Percentiles rank a stretch among this genome's conserved stretches.
phyloP scores from a whole-genome alignment of 257 asterid genomes.

The Anisodus tanguticus region DNA sequence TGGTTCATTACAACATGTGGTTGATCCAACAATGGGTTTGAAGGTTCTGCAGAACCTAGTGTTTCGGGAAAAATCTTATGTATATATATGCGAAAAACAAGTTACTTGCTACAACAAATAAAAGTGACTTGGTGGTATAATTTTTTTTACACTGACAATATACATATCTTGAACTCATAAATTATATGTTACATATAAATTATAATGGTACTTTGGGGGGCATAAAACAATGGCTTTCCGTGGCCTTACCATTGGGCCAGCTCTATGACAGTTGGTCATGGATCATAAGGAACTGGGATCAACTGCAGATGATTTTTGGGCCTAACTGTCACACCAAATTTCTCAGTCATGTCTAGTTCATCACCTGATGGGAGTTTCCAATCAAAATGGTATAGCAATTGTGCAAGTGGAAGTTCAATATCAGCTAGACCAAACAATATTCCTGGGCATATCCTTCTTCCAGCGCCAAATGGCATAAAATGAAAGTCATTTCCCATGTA shows the following conservation, averaged over 20 bases:
- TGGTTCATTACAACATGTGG: background rate
- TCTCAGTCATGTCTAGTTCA: conserved; percentile 30
- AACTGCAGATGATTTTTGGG: conserved; percentile 26
- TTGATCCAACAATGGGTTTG: background rate
- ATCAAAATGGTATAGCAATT: conserved; percentile 28
- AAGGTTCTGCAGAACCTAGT: background rate
- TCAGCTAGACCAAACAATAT: conserved; percentile 16
- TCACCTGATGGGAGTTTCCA: conserved; percentile 26
- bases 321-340: conserved; percentile 7
- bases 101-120: too few relatives aligned
- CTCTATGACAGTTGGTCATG: background rate
- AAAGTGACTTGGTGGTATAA: too few relatives aligned
- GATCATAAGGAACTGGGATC: conserved; percentile 24
- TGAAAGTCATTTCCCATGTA: conserved; percentile 27
- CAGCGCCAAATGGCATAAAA: conserved; percentile 33
- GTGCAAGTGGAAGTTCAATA: conserved; percentile 32
- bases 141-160: too few relatives aligned
- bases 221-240: background rate
- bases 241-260: background rate
- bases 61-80: too few relatives aligned
- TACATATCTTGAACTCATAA: too few relatives aligned
- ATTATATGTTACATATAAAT: background rate
- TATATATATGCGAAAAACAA: too few relatives aligned
- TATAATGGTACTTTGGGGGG: background rate
- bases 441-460: conserved; percentile 35